phyloP scores from a whole-genome alignment of 306 rosid species.

The Acacia melanoxylon region DNA sequence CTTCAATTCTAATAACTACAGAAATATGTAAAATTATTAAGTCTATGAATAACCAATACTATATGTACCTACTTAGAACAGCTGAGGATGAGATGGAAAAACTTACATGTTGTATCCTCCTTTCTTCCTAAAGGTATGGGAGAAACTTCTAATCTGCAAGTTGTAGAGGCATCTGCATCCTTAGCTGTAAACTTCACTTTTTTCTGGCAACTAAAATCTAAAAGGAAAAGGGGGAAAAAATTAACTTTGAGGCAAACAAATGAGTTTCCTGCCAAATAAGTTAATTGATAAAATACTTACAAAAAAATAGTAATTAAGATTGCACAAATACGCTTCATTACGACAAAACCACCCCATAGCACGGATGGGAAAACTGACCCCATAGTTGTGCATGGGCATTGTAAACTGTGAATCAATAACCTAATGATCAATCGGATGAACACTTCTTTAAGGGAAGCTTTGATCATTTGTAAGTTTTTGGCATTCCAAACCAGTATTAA shows the following conservation, averaged over 20 bases:
- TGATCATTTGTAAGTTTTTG: neutral
- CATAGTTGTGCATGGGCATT: neutral
- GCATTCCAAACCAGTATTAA: neutral
- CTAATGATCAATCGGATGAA: neutral
- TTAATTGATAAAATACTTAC: neutral
- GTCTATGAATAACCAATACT: neutral
- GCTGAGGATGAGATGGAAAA: neutral
- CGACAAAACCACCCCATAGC: neutral
- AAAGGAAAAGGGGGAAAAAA: neutral
- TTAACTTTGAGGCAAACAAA: neutral
- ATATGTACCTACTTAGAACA: neutral
- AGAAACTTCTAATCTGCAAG: conserved; percentile 22
- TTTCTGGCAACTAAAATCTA: conserved; percentile 36
- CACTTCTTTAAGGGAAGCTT: neutral
- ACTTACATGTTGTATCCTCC: conserved; percentile 29
- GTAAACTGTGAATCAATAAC: neutral
- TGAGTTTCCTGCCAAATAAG: neutral
- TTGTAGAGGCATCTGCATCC: conserved; percentile 30
- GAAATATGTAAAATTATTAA: neutral
- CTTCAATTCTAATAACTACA: conserved; percentile 4
- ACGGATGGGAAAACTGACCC: neutral
- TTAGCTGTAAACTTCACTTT: conserved; percentile 26
- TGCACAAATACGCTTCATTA: neutral
- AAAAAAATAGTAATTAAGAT: neutral
- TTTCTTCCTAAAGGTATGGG: conserved; percentile 19